Base-by-base conservation (phyloP, 305 asterid genomes). In the Plantago rigida region DNA sequence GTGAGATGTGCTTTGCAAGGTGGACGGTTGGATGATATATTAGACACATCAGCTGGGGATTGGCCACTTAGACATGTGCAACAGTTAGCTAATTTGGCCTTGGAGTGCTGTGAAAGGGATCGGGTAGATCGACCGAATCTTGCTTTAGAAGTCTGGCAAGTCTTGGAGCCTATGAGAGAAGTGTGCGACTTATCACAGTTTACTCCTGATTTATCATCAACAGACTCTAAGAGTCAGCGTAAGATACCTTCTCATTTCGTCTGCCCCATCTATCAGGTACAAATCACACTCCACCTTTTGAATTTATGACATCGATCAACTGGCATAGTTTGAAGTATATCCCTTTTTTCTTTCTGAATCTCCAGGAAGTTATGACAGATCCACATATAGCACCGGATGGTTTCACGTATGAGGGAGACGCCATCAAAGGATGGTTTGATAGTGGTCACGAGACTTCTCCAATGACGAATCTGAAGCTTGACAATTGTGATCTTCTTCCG, bases 331-430 rank as follows among this genome's bases (percentile, higher is more conserved):
- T 45, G 61, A 47, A 42, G 47, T 44, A 19, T 53, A 47, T 8
- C 58, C 39, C 22, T 28, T 13, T 36, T 46, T 9, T 31, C 9
- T 28, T 62, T 56, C 47, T 59, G 68, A 41, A 60, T 59, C 31
- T 71, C 74, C 82, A 91, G 98, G 98, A 91, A 84, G 83, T 91
- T 10, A 91, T 88, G 96, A 79, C 65, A 44, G 95, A 91, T 79
- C 98, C 98, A 34, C 83, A 76, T 60, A 75, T 88, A 60, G 98
- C 98, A n/a, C 82, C 75, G 9, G 98, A 91, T 69, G 98, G 98
- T 53, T 88, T 76, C 79, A 91, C 98, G 9, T 91, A 91, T 10
- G 98, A 91, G 79, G 95, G 75, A 1, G 95, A 91, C 50, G 94
- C 98, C 1, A 91, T 88, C 28, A 80, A 58, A 60, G 98, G 95